Evolutionary conservation across 495 filamentous ascomycete species (phyloP).

Genomic region (Hypoxylon perforatum): DNA sequence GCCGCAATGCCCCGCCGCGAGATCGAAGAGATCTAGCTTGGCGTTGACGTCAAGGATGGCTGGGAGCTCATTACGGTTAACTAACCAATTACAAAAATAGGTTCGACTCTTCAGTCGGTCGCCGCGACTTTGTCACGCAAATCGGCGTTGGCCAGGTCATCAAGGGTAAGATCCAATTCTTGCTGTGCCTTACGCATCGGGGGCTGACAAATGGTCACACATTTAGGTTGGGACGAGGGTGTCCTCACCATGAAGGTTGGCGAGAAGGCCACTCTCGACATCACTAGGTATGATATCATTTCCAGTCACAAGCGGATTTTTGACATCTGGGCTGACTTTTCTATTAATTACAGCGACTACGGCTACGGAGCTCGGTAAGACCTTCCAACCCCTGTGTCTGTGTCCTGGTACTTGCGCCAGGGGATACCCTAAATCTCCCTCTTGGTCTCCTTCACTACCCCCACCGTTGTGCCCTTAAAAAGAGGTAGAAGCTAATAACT

Average conservation of each 20-base stretch:
- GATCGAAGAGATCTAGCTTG: slow-evolving; percentile 4
- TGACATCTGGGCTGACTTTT: slow-evolving; percentile 26
- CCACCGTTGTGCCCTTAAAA: slow-evolving; percentile 4
- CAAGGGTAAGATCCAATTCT: slow-evolving; percentile 64
- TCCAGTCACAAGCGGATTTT: not conserved
- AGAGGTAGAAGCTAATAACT: slow-evolving; percentile 39
- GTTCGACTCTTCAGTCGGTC: slow-evolving; percentile 80
- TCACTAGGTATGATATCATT: slow-evolving; percentile 70
- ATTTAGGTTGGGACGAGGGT: slow-evolving; percentile 86
- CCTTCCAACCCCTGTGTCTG: slow-evolving; percentile 13
- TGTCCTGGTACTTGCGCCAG: not conserved
- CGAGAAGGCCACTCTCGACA: slow-evolving; percentile 82
- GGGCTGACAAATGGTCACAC: slow-evolving; percentile 25
- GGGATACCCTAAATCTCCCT: slow-evolving; percentile 5
- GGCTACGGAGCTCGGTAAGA: slow-evolving; percentile 80
- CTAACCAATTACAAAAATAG: slow-evolving; percentile 54
- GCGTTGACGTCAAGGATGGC: slow-evolving; percentile 24
- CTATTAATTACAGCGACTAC: slow-evolving; percentile 68
- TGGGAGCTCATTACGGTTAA: slow-evolving; percentile 14
- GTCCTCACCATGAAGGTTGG: slow-evolving; percentile 82
- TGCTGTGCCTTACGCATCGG: not conserved
- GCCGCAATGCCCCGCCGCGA: slow-evolving; percentile 4
- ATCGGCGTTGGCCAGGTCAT: slow-evolving; percentile 86
- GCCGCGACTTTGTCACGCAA: slow-evolving; percentile 69
- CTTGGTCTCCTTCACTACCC: not conserved